These are phyloP conservation scores for Clitopilus hobsonii DNA, from an alignment of 768 basidiomycete species.

Conservation along the genomic window DNA sequence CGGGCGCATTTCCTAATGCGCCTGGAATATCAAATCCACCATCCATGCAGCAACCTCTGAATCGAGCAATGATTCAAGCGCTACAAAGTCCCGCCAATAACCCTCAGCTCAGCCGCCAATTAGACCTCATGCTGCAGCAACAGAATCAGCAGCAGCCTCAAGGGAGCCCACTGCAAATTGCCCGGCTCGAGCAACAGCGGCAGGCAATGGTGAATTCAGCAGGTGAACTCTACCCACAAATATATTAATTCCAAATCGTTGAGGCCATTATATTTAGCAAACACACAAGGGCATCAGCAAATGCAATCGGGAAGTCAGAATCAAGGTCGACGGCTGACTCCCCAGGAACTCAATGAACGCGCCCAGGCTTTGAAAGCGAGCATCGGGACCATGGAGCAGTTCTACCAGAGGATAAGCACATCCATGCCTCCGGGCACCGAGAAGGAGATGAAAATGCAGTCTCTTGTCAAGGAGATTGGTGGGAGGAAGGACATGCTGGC, in stretches of 20 bases:
- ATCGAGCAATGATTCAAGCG: constrained; percentile 35
- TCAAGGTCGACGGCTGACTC: constrained; percentile 1
- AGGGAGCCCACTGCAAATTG: constrained; percentile 32
- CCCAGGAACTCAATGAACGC: constrained; percentile 13
- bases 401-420: constrained; percentile 4
- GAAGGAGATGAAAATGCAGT: not conserved
- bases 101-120: constrained; percentile 25
- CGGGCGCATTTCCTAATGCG: constrained; percentile 32
- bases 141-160: constrained; percentile 42
- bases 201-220: constrained; percentile 13
- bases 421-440: not conserved
- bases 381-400: constrained; percentile 1
- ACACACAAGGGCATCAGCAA: constrained; percentile 18
- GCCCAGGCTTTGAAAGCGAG: constrained; percentile 5
- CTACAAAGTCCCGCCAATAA: too few relatives aligned
- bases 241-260: not conserved
- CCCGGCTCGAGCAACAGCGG: constrained; percentile 20
- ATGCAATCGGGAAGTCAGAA: constrained; percentile 25
- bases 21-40: constrained; percentile 27
- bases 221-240: not conserved
- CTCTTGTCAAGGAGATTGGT: not conserved
- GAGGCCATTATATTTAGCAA: not conserved
- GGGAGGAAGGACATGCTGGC: not conserved
- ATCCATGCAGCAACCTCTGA: constrained; percentile 17
- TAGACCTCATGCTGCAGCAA: constrained; percentile 42